A percentile compares a stretch with the other conserved stretches of the same genome.
These are phyloP conservation scores for Umbelopsis ramanniana DNA, from an alignment of 192 early-diverging fungal species.

Conservation along the genomic window DNA sequence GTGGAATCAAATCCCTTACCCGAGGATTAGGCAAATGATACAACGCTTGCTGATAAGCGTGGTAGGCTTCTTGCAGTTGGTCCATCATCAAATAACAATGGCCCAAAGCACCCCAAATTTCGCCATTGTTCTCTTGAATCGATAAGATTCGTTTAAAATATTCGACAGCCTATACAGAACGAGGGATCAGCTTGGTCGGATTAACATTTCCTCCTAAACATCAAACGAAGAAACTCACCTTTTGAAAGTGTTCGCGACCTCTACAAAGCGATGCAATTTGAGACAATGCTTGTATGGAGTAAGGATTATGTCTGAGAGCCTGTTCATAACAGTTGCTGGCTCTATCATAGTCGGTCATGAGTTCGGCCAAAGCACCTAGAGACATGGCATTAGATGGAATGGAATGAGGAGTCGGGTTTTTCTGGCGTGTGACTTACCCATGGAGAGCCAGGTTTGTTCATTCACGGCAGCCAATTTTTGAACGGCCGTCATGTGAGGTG, in stretches of 20 bases:
- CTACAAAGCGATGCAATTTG: constrained; percentile 84
- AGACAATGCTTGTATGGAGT: constrained; percentile 80
- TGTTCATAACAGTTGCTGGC: constrained; percentile 87
- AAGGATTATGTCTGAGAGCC: constrained; percentile 93
- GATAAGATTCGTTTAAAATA: constrained; percentile 89
- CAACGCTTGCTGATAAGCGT: constrained; percentile 95
- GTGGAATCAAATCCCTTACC: constrained; percentile 50
- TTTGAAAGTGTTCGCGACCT: constrained; percentile 80
- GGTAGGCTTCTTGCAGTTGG: constrained; percentile 92
- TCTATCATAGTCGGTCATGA: constrained; percentile 73
- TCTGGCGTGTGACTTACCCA: constrained; percentile 46
- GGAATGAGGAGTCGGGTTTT: too few species aligned
- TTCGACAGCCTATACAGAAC: constrained; percentile 72
- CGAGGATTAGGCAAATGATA: constrained; percentile 90
- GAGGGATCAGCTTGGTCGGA: constrained; percentile 9
- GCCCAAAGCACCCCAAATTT: constrained; percentile 93
- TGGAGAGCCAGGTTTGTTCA: constrained; percentile 66
- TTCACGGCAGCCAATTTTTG: constrained; percentile 58
- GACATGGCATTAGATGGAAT: not conserved
- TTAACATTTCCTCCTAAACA: not conserved
- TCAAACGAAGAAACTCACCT: constrained; percentile 41
- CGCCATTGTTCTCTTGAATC: constrained; percentile 86
- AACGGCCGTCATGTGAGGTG: constrained; percentile 29
- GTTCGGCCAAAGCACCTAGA: constrained; percentile 37
- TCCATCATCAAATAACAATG: constrained; percentile 98